These are phyloP conservation scores for Knoxia roxburghii DNA, from an alignment of 257 asterid genomes.

Conservation along the genomic window DNA sequence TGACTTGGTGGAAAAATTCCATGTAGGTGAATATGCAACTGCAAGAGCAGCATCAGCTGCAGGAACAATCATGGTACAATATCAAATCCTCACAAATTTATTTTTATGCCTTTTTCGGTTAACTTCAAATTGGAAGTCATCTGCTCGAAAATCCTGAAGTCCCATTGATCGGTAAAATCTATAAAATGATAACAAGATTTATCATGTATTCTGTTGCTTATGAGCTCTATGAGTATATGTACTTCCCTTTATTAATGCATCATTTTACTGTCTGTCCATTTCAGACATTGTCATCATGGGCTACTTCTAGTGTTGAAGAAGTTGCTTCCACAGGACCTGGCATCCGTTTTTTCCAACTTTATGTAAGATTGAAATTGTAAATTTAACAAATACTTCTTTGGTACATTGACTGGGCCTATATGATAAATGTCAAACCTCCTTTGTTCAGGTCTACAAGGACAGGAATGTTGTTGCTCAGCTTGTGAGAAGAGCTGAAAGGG, in stretches of 20 bases:
- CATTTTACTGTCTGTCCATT: constrained; percentile 17
- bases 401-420: neutral
- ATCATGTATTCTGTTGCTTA: neutral
- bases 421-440: constrained; percentile 1
- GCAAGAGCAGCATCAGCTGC: constrained; percentile 98
- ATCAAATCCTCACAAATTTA: constrained; percentile 13
- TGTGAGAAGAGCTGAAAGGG: constrained; percentile 86
- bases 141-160: neutral
- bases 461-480: constrained; percentile 87
- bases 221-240: neutral
- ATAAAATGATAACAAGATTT: neutral
- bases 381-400: neutral
- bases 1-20: constrained; percentile 18
- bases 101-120: neutral
- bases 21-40: constrained; percentile 93
- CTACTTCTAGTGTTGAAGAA: constrained; percentile 72
- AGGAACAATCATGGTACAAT: constrained; percentile 83
- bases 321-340: constrained; percentile 79
- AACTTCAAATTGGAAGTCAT: neutral
- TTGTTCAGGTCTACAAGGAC: constrained; percentile 78
- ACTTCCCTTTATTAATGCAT: constrained; percentile 13
- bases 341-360: constrained; percentile 49
- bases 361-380: constrained; percentile 25
- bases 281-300: constrained; percentile 74
- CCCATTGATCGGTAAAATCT: neutral